Conservation (phyloP, 176 grass and related monocot genomes). For the Puccinellia tenuiflora region DNA sequence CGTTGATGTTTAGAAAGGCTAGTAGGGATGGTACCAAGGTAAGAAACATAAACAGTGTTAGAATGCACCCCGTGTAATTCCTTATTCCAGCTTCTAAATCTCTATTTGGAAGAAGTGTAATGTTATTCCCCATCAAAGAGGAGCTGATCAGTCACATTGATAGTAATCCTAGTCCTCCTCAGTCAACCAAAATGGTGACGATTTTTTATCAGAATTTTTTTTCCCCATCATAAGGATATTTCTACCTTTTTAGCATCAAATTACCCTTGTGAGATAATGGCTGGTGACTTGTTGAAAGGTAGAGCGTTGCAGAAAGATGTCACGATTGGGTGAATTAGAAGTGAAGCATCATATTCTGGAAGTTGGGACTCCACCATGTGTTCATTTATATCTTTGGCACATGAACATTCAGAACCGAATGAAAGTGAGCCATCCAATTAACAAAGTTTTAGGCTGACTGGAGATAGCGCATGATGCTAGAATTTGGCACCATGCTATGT, state of each 20-base stretch:
- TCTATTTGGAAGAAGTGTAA: background rate
- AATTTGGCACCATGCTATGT: conserved; percentile 21
- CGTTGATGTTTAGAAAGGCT: background rate
- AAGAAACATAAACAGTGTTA: conserved; percentile 7
- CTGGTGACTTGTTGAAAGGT: conserved; percentile 20
- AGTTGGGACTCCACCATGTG: conserved; percentile 4
- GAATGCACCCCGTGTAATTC: background rate
- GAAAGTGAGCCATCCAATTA: conserved; percentile 34
- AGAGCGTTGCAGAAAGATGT: conserved; percentile 12
- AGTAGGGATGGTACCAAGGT: background rate
- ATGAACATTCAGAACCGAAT: conserved; percentile 5
- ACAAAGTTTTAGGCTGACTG: conserved; percentile 26
- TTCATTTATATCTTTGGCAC: background rate
- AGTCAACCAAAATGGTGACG: conserved; percentile 11
- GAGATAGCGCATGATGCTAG: background rate
- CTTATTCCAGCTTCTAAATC: background rate
- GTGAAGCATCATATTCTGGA: background rate
- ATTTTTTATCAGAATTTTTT: conserved; percentile 7
- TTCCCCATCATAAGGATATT: background rate
- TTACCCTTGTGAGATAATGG: conserved; percentile 27
- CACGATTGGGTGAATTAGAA: background rate
- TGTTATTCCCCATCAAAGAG: background rate
- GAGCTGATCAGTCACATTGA: background rate
- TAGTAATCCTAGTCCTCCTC: background rate
- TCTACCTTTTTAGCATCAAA: conserved; percentile 45